Evolutionary conservation across 2,329 filamentous ascomycete species (phyloP), one percentile per base, ranked within the genome.

Genomic region (Knufia fluminis): DNA sequence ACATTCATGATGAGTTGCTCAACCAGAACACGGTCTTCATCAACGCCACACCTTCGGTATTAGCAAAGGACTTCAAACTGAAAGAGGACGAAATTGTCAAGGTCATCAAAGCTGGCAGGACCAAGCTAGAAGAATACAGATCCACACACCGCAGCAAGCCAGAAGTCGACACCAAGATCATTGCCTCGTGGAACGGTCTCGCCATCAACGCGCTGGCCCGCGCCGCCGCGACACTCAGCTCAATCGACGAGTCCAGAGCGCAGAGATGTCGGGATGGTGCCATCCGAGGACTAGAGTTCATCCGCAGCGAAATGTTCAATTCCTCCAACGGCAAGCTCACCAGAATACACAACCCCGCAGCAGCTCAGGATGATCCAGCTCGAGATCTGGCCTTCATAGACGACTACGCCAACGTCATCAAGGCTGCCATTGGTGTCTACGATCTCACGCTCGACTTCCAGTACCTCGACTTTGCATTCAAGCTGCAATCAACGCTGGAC

Each of bases 1-100:
- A 98, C 62, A 83, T 86, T 0, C 86, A 94, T 60, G 91, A 97
- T 62, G 91, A 97, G 61, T 91, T 97, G 52, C 83, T 94, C 61
- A 89, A 91, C 60, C 88, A 94, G 63, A 98, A 97, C 61, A 89
- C 95, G 3, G 69, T 96, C 1, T 80, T 81, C 32, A 76, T 94
- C 22, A 78, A 78, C 31, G 80, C 77, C 52, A 85, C 82, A 0
- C 75, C 81, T 0, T 73, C 76, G 17, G 79, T 84, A 41, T 72
- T 98, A 6, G 83, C 84, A 12, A 78, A 79, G 49, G 83, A 92
- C 57, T 85, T 94, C 59, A 82, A 80, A 1, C 72, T 91, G 12
- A 75, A 82, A 0, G 78, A 82, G 49, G 75, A 80, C 1, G 83
- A 89, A 53, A 79, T 91, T 1, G 72, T 77, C 36, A 72, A 76